A percentile compares a stretch with the other conserved stretches of the same genome.
Evolutionary conservation across 2,329 filamentous ascomycete species (phyloP).

Genomic region (Didymella segeticola): DNA sequence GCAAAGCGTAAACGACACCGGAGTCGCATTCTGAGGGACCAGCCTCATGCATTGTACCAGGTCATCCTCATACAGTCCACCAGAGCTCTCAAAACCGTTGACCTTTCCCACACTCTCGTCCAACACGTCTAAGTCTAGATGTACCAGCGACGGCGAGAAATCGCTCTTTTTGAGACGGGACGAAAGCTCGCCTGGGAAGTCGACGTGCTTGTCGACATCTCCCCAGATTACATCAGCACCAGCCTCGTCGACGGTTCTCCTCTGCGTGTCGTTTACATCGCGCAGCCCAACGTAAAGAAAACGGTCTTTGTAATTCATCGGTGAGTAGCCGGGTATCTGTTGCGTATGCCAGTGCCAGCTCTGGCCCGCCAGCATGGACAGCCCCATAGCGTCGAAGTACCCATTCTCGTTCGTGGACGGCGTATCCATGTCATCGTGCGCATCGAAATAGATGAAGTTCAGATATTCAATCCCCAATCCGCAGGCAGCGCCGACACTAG

Average conservation of each 20-base stretch:
- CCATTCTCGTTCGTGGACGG: constrained; percentile 47
- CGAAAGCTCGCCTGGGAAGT: constrained; percentile 14
- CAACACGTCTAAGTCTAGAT: constrained; percentile 48
- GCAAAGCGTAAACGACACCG: constrained; percentile 18
- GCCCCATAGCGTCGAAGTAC: constrained; percentile 49
- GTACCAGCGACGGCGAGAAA: constrained; percentile 35
- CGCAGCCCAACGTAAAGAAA: constrained; percentile 37
- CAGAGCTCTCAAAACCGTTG: constrained; percentile 47
- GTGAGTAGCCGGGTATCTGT: constrained; percentile 35
- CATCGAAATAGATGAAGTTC: constrained; percentile 53
- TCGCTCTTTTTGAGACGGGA: constrained; percentile 1
- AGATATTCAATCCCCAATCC: constrained; percentile 40
- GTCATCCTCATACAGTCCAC: constrained; percentile 36
- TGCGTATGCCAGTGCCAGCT: constrained; percentile 45
- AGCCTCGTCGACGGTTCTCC: constrained; percentile 38
- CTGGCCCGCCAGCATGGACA: constrained; percentile 48
- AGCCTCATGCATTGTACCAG: constrained; percentile 17
- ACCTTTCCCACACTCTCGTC: constrained; percentile 45
- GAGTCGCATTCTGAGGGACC: constrained; percentile 16
- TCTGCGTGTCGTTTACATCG: constrained; percentile 39
- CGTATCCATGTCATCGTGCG: constrained; percentile 53
- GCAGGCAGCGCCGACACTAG: constrained; percentile 47
- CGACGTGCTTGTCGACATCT: background rate
- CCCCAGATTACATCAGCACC: constrained; percentile 27
- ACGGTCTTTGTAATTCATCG: constrained; percentile 14